Evolutionary conservation across 2,329 filamentous ascomycete genomes (phyloP), one percentile per base, ranked within the genome.

Genomic region (Amauroascus niger): DNA sequence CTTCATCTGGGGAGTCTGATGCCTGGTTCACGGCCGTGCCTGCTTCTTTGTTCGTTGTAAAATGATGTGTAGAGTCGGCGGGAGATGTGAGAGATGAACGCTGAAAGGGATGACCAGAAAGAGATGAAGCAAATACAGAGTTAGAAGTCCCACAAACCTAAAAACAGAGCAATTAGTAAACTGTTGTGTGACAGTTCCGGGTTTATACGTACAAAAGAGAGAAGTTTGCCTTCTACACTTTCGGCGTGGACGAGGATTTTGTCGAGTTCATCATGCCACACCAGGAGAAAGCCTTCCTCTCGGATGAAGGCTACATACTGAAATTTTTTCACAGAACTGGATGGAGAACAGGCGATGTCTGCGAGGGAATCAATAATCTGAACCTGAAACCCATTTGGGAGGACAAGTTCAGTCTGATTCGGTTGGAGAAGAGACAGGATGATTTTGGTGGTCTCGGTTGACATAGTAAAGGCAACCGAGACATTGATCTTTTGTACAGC

Each of bases 381-480:
- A 3, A 76, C 64, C 50, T 71, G 68, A 40, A 70, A 74, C 3
- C 74, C 73, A 49, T 65, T 67, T 22, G 61, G 63, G 54, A 74
- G 65, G 40, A 66, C 63, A 26, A 77, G 62, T 57, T 76, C 73
- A 0, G 65, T 70, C 52, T 76, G 72, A 32, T 65, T 64, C 6
- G 68, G 65, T 6, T 68, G 56, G 22, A 77, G 57, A 0, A 66
- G 66, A n/a, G 67, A 63, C 55, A 76, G 67, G 33, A 77, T 71
- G 14, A 71, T 71, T 18, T 71, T 67, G 26, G 74, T 73, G 53
- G 74, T 74, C 44, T 75, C 69, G 1, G 73, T 73, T 8, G 69
- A 71, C 71, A 78, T 75, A 8, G 76, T 77, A 55, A 77, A 67
- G 13, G 73, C 74, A 32, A 76, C 73, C 14, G 68, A 65, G 18